Percentiles rank a stretch among this genome's conserved stretches.
Conservation (phyloP, 345 rosid genomes). For the Citrus australasica region DNA sequence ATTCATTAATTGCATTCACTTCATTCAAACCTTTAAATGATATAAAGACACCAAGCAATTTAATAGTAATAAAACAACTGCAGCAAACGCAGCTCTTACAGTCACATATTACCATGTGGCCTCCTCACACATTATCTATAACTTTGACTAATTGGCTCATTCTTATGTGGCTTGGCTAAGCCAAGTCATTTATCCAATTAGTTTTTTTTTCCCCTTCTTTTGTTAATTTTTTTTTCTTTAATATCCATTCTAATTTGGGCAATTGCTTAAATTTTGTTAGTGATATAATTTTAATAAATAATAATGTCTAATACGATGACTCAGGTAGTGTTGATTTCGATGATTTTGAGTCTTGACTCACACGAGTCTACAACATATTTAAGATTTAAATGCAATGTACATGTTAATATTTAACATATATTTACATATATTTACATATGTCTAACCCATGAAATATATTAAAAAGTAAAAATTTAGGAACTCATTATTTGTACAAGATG, state of each 20-base stretch:
- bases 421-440: no score
- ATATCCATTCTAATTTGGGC: background rate
- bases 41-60: slow-evolving; percentile 29
- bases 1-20: slow-evolving; percentile 51
- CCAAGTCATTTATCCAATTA: background rate
- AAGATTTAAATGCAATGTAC: no score
- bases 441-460: no score
- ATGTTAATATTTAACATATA: no score
- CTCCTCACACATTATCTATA: background rate
- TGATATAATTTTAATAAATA: background rate
- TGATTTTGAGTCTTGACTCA: no score
- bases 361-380: no score
- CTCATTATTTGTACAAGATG: no score
- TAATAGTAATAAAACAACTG: background rate
- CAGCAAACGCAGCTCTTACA: background rate
- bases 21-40: slow-evolving; percentile 37
- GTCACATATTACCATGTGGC: background rate
- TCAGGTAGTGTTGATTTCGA: no score
- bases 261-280: no score
- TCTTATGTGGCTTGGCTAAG: background rate
- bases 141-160: background rate
- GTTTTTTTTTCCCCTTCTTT: background rate
- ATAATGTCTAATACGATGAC: background rate
- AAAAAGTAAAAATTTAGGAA: no score
- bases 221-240: background rate